phyloP scores from a whole-genome alignment of 305 asterid species.

The Fraxinus platypoda region DNA sequence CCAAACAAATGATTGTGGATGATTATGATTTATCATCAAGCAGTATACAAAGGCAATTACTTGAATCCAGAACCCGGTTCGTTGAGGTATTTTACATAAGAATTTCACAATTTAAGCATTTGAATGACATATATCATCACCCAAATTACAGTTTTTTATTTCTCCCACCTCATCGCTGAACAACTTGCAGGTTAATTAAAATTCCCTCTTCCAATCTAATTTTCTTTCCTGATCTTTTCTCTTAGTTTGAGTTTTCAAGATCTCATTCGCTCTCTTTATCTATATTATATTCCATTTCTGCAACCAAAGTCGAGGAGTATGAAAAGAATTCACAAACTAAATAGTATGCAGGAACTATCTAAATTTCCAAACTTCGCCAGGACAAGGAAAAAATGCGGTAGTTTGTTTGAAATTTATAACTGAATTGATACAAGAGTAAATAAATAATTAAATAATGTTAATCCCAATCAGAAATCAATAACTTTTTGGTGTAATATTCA shows the following conservation, averaged over 20 bases:
- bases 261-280: not conserved
- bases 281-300: not conserved
- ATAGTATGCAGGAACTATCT: not conserved
- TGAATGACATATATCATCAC: not conserved
- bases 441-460: not conserved
- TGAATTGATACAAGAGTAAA: not conserved
- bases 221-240: not conserved
- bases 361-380: not conserved
- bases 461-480: not conserved
- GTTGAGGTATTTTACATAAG: not conserved
- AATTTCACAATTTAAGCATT: not conserved
- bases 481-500: not conserved
- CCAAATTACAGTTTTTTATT: not conserved
- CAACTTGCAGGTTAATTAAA: not conserved
- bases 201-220: not conserved
- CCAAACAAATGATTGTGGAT: conserved; percentile 9
- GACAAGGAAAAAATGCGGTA: not conserved
- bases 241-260: not conserved
- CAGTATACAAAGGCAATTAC: not conserved
- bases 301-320: not conserved
- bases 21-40: not conserved
- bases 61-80: not conserved
- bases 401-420: not conserved
- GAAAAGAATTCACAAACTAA: not conserved
- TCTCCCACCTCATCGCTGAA: not conserved